phyloP scores from a whole-genome alignment of 208 protist species.

The Crithidia bombi region DNA sequence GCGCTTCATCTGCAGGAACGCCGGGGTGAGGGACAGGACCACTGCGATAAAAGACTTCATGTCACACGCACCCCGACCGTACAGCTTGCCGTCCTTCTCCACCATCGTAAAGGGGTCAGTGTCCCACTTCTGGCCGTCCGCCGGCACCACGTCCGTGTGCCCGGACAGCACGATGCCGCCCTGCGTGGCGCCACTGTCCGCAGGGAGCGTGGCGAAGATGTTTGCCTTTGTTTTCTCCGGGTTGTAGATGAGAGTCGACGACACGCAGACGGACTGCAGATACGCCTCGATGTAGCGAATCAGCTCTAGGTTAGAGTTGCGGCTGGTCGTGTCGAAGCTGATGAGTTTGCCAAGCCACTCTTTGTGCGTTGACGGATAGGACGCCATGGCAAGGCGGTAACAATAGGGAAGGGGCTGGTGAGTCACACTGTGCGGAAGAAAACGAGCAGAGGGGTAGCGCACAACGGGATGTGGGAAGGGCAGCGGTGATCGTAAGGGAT shows the following conservation, averaged over 20 bases:
- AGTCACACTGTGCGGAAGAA: background rate
- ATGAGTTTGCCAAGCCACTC: conserved; percentile 55
- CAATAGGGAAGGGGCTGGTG: background rate
- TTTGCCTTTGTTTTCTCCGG: conserved; percentile 47
- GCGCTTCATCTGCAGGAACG: conserved; percentile 42
- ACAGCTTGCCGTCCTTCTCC: conserved; percentile 37
- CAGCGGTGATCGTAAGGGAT: too few relatives aligned
- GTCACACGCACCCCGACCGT: conserved; percentile 52
- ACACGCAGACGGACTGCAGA: conserved; percentile 30
- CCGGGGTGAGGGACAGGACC: conserved; percentile 35
- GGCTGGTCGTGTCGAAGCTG: conserved; percentile 55
- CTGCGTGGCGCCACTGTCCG: conserved; percentile 39
- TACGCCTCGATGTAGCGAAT: conserved; percentile 41
- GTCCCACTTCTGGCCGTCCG: conserved; percentile 59
- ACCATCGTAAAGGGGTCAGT: conserved; percentile 57
- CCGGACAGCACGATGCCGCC: conserved; percentile 64
- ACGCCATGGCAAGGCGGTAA: background rate
- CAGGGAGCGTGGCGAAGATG: conserved; percentile 57
- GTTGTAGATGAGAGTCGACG: conserved; percentile 39
- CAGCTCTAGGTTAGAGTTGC: conserved; percentile 50
- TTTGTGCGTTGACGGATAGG: conserved; percentile 12
- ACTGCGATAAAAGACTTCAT: conserved; percentile 71
- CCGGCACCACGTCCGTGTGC: conserved; percentile 65
- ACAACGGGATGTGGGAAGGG: too few relatives aligned
- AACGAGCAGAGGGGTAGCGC: too few relatives aligned